Evolutionary conservation across 73 alveolate species (phyloP).

Genomic region (Urostyla sp.): DNA sequence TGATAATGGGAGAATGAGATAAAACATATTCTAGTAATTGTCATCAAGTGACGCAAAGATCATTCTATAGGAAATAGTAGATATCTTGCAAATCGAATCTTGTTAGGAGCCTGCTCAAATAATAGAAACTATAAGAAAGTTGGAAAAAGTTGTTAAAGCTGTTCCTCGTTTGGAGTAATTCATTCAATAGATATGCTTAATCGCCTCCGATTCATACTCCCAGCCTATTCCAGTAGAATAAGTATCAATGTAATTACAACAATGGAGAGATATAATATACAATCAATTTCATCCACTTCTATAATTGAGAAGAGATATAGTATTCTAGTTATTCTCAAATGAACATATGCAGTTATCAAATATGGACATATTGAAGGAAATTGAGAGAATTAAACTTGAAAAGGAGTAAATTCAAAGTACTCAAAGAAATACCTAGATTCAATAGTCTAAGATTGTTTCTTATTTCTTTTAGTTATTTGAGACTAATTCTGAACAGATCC

Average conservation of each 20-base stretch:
- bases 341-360: not conserved
- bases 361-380: not conserved
- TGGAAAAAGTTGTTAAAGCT: constrained; percentile 70
- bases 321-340: constrained; percentile 1
- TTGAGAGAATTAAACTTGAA: constrained; percentile 13
- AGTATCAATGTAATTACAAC: not conserved
- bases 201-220: not conserved
- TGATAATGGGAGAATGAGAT: not conserved
- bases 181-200: constrained; percentile 39
- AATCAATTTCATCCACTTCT: constrained; percentile 1
- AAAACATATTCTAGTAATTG: not conserved
- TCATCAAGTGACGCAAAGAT: constrained; percentile 41
- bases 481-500: not conserved
- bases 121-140: constrained; percentile 62
- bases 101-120: constrained; percentile 28
- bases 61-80: constrained; percentile 46
- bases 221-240: constrained; percentile 10
- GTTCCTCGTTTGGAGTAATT: constrained; percentile 73
- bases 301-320: constrained; percentile 21
- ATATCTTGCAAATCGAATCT: constrained; percentile 23
- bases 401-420: constrained; percentile 11
- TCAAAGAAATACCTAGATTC: not conserved
- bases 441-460: not conserved
- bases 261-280: constrained; percentile 1
- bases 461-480: constrained; percentile 39